Evolutionary conservation across 2,329 filamentous ascomycete species (phyloP).

Genomic region (Ceratocystis huliohia): DNA sequence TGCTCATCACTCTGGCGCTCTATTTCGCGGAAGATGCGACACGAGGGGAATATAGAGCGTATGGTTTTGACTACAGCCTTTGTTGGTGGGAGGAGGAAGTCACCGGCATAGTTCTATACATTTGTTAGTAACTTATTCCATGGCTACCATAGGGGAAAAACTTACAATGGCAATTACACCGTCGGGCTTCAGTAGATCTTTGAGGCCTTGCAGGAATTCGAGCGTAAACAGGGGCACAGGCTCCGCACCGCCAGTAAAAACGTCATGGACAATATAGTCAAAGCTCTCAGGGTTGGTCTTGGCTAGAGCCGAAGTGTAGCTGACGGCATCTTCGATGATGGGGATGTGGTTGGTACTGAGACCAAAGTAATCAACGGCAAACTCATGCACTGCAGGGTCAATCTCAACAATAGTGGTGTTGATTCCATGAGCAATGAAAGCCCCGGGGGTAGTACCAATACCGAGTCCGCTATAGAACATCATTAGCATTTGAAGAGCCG

Average conservation of each 20-base stretch:
- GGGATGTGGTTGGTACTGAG: constrained; percentile 64
- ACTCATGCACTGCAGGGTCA: constrained; percentile 76
- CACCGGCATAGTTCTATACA: constrained; percentile 80
- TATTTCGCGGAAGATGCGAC: constrained; percentile 78
- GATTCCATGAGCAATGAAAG: constrained; percentile 75
- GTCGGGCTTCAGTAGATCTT: constrained; percentile 57
- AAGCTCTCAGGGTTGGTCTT: constrained; percentile 41
- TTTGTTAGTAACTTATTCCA: constrained; percentile 16
- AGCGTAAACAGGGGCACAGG: constrained; percentile 77
- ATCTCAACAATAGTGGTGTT: constrained; percentile 91
- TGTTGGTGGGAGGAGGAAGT: constrained; percentile 64
- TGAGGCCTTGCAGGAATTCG: constrained; percentile 64
- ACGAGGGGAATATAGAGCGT: constrained; percentile 68
- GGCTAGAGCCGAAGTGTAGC: constrained; percentile 44
- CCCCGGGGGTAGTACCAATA: constrained; percentile 80
- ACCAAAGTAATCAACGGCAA: constrained; percentile 70
- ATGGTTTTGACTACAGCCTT: constrained; percentile 74
- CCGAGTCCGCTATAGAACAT: constrained; percentile 62
- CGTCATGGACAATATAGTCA: constrained; percentile 93
- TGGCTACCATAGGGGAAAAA: constrained; percentile 21
- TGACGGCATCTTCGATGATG: constrained; percentile 70
- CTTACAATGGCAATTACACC: constrained; percentile 80
- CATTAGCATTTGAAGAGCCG: constrained; percentile 2
- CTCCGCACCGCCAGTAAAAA: constrained; percentile 93
- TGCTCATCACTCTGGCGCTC: constrained; percentile 38